phyloP scores from a whole-genome alignment of 768 basidiomycete species.

The Suillus fuscotomentosus region DNA sequence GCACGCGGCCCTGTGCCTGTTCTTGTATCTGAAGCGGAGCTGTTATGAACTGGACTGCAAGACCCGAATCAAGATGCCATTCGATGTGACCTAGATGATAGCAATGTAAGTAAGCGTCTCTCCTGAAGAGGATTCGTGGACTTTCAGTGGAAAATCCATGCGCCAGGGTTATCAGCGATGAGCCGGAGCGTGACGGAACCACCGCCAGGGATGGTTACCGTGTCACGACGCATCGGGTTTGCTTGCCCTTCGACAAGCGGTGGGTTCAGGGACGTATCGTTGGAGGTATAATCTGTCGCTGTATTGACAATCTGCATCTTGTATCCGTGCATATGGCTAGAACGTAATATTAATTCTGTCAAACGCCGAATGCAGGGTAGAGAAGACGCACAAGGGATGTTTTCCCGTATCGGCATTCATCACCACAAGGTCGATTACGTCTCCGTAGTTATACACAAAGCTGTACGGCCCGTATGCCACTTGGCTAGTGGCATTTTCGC shows the following conservation, averaged over 20 bases:
- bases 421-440: slow-evolving; percentile 76
- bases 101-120: not conserved
- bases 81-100: slow-evolving; percentile 65
- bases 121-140: slow-evolving; percentile 9
- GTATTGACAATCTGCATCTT: slow-evolving; percentile 80
- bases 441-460: slow-evolving; percentile 71
- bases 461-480: slow-evolving; percentile 78
- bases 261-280: slow-evolving; percentile 78
- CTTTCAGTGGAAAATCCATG: slow-evolving; percentile 83
- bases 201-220: slow-evolving; percentile 69
- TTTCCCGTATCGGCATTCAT: slow-evolving; percentile 71
- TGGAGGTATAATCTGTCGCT: slow-evolving; percentile 64
- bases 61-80: slow-evolving; percentile 83
- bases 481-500: slow-evolving; percentile 61
- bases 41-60: slow-evolving; percentile 83
- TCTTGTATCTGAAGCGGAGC: slow-evolving; percentile 74
- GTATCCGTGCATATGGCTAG: slow-evolving; percentile 90
- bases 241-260: slow-evolving; percentile 71
- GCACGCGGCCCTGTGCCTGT: slow-evolving; percentile 42
- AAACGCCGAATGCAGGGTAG: not conserved
- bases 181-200: slow-evolving; percentile 73
- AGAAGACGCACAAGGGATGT: slow-evolving; percentile 76
- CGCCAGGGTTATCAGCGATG: slow-evolving; percentile 90
- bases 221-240: slow-evolving; percentile 94
- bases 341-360: not conserved